Conservation (phyloP, 2,329 filamentous ascomycete genomes). For the Graphilbum sp. region DNA sequence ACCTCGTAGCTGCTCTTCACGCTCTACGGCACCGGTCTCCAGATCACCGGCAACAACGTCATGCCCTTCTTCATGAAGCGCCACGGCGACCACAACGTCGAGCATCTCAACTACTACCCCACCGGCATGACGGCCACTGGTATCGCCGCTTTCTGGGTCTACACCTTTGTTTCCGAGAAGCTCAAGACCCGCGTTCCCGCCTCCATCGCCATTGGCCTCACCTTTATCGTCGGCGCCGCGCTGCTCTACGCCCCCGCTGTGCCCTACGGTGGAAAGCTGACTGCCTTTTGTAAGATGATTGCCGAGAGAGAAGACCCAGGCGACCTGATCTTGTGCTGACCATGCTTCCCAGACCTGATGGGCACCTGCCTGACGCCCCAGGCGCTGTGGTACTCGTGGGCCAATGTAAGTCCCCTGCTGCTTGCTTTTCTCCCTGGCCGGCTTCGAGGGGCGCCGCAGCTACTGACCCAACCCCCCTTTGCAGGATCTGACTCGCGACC, state of each 20-base stretch:
- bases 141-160: slow-evolving; percentile 29
- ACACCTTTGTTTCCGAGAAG: neutral
- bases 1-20: neutral
- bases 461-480: neutral
- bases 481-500: neutral
- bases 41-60: slow-evolving; percentile 49
- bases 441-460: too few species aligned
- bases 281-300: neutral
- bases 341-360: neutral
- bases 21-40: slow-evolving; percentile 22
- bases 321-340: too few species aligned
- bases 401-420: neutral
- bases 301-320: too few species aligned
- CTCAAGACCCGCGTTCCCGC: neutral
- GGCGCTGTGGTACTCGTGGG: neutral
- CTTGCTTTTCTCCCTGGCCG: neutral
- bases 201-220: neutral
- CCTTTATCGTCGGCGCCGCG: neutral
- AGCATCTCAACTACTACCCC: slow-evolving; percentile 38
- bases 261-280: neutral
- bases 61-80: slow-evolving; percentile 33
- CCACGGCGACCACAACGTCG: slow-evolving; percentile 25
- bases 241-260: neutral
- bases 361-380: neutral
- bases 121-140: slow-evolving; percentile 37